Base-by-base conservation (phyloP, 1,284 basidiomycete species). In the Singerocomus inundabilis region DNA sequence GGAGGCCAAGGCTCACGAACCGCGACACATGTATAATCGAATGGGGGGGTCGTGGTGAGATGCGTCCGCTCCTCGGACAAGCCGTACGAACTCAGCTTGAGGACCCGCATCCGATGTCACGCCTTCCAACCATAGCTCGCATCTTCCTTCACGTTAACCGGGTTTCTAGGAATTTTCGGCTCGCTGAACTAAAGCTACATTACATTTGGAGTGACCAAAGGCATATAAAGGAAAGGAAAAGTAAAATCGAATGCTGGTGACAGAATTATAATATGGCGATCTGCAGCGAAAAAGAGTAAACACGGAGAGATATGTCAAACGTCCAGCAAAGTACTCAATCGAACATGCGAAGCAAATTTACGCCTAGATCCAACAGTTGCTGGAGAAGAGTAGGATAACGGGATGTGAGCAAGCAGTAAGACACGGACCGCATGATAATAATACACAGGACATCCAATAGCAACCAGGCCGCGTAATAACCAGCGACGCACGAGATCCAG, bases 361-460 rank as follows among this genome's bases (percentile, higher is more conserved):
- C 39, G 38, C 6, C 24, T 31, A 51, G 13, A 42, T 32, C 38
- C 51, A 26, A 32, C 32, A 54, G 29, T n/a, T 30, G 11, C 12
- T 12, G 7, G 26, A 15, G 11, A 12, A 8, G 15, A 25, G 6
- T 6, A 25, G n/a, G 13, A 21, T 29, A 13, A 26, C n/a, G 16
- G 30, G 35, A 31, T 25, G 35, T 28, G 25, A 48, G 30, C 29
- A 36, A 33, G 12, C 21, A 34, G 21, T 30, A 34, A 34, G 21
- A 26, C 5, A n/a, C 11, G 8, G 36, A 40, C 37, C 44, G 44
- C 37, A 44, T 29, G 34, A 34, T 56, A 21, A 61, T 31, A 47
- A 59, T 61, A 61, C 42, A 58, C 21, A 24, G 24, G 2, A 28
- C 18, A 44, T 40, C 52, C 51, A 28, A 35, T 18, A 44, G 29